Base-by-base conservation (phyloP, 1,284 basidiomycete species). In the Athelia sp. region DNA sequence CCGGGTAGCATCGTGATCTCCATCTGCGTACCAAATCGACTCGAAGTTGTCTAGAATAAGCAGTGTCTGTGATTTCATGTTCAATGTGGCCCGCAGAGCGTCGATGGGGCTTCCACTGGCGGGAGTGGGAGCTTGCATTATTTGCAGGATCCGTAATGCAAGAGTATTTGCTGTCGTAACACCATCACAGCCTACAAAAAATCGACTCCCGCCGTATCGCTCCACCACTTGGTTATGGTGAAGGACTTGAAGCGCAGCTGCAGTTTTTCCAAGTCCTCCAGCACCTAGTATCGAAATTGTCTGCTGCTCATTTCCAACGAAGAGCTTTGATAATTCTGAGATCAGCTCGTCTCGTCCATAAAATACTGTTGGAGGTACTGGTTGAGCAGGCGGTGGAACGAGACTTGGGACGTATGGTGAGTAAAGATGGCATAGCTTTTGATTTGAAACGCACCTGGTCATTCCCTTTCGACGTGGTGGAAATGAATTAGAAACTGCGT, bases 121-220 rank as follows among this genome's bases (percentile, higher is more conserved):
- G 9, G 19, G 4, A 4, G 8, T 9, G 4, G 36, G 36, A 8
- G n/a, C 36, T n/a, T n/a, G 6, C 36, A 40, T 6, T n/a, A 21
- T 40, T 40, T 40, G 36, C 19, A 40, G 15, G 19, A 40, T 40
- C 9, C 15, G 36, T 4, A n/a, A 6, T 8, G 36, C 36, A 9
- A 40, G 19, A 6, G 8, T n/a, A 21, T 40, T n/a, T 17, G 19
- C 36, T 6, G 36, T 17, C n/a, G 36, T 40, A n/a, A 40, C 36
- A 40, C n/a, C 36, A 40, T 40, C 36, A 40, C 36, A 40, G 6
- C 36, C 36, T n/a, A 40, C 36, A 40, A 40, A 40, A 21, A 17
- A 40, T n/a, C 15, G 36, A n/a, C 36, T 6, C 6, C 9, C 19
- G n/a, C 19, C 15, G 19, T 8, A 40, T 40, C 19, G 36, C 9